Evolutionary conservation across 768 basidiomycete genomes (phyloP), one percentile per base, ranked within the genome.

Genomic region (Cantharellus anzutake): DNA sequence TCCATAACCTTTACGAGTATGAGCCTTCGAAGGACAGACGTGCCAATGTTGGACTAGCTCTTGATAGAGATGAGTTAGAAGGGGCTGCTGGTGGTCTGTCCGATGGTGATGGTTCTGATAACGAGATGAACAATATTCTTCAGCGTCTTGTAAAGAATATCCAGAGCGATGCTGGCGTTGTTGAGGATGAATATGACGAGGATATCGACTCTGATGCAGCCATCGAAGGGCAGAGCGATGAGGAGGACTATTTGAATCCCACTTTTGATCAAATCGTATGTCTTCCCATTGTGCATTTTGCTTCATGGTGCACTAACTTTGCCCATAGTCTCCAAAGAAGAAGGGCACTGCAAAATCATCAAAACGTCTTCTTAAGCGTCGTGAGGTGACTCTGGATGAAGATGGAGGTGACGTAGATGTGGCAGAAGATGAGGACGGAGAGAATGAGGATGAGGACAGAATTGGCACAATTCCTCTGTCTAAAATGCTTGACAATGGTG

Each of bases 141-240:
- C 51, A 60, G 3, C 3, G 42, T n/a, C 69, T 66, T 63, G 68
- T 73, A 58, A 71, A 62, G 60, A 20, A 55, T 55, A 42, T 67
- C 63, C 65, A 66, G 29, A 72, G 67, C 14, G 70, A 68, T 7
- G 62, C 66, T 4, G 70, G 66, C 7, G 63, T 66, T 52, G 61
- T 70, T 2, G 63, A 75, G 41, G 80, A 78, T 62, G 80, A 72
- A 0, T 85, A 92, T 63, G 89, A 92, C 66, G 87, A 91, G 66
- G 87, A 91, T 62, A 78, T 91, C 51, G 85, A 88, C 61, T 84
- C 82, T 63, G 90, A 92, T 65, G 82, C 75, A 62, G 89, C 86
- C 1, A 86, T 88, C 61, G 85, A 87, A 5, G 65, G 62, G 62
- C 84, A 86, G 67, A 81, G 78, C 59, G 87, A 88, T 41, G 82